Conservation (phyloP, 2,329 filamentous ascomycete genomes). For the Cryphonectria naterciae region DNA sequence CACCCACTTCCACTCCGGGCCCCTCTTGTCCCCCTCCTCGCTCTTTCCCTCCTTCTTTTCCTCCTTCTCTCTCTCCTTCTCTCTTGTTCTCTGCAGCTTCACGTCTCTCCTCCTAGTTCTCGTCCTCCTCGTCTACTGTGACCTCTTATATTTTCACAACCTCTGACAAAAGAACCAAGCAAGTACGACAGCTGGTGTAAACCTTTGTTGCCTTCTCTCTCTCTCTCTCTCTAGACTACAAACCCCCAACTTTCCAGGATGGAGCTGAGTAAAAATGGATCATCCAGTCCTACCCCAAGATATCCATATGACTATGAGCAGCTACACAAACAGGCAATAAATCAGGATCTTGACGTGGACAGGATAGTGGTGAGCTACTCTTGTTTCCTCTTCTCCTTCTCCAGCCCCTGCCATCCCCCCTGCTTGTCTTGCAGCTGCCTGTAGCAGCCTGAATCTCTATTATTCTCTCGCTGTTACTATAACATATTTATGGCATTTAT, state of each 20-base stretch:
- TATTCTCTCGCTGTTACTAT: not conserved
- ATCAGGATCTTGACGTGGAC: not conserved
- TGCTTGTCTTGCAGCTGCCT: not conserved
- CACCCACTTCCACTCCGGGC: not conserved
- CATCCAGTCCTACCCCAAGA: not conserved
- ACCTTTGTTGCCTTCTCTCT: not conserved
- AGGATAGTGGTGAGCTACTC: conserved; percentile 6
- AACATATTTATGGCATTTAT: not conserved
- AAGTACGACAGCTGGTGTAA: not conserved
- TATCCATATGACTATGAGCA: not conserved
- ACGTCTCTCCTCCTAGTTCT: not conserved
- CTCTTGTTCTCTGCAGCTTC: not conserved
- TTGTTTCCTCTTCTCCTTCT: not conserved
- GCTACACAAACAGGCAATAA: not conserved
- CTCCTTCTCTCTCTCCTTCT: too few relatives aligned
- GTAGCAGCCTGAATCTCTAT: not conserved
- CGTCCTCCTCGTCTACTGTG: not conserved
- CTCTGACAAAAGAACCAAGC: not conserved
- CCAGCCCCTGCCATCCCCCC: not conserved
- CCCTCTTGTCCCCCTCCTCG: not conserved
- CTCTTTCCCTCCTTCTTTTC: too few relatives aligned
- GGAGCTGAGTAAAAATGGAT: not conserved
- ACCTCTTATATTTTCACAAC: not conserved
- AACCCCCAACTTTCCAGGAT: not conserved
- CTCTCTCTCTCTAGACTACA: not conserved